A percentile compares a stretch with the other conserved stretches of the same genome.
phyloP scores from a whole-genome alignment of 352 stramenopile species.

The Saprolegnia parasitica region DNA sequence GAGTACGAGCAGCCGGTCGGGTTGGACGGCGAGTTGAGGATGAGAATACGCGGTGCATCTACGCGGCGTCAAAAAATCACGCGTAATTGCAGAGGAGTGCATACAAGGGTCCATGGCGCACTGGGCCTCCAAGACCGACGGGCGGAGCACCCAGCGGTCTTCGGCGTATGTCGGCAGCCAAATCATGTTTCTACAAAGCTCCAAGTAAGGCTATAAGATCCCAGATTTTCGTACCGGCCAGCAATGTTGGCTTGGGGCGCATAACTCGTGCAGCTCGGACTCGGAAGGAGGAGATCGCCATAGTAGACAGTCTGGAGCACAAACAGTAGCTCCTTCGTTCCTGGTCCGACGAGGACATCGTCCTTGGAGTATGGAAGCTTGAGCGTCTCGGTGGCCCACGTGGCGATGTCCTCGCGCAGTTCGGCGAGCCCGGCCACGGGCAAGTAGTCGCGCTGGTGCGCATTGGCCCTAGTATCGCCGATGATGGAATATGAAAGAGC shows the following conservation, averaged over 20 bases:
- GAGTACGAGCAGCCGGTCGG: slow-evolving; percentile 79
- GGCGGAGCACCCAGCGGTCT: slow-evolving; percentile 73
- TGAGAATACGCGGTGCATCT: slow-evolving; percentile 81
- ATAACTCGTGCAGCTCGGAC: slow-evolving; percentile 83
- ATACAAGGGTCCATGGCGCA: slow-evolving; percentile 75
- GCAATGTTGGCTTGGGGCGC: slow-evolving; percentile 80
- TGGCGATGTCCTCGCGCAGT: slow-evolving; percentile 72
- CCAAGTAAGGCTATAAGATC: neutral
- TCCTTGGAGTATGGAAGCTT: slow-evolving; percentile 62
- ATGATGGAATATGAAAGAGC: neutral
- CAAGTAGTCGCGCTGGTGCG: slow-evolving; percentile 78
- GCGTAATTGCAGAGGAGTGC: neutral
- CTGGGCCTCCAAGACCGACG: slow-evolving; percentile 74
- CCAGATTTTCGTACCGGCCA: slow-evolving; percentile 42
- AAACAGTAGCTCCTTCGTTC: slow-evolving; percentile 85
- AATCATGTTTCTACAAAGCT: slow-evolving; percentile 71
- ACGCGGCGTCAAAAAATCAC: neutral
- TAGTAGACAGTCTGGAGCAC: slow-evolving; percentile 88
- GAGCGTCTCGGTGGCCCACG: slow-evolving; percentile 53
- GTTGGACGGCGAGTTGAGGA: slow-evolving; percentile 84
- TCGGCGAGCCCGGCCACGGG: slow-evolving; percentile 68
- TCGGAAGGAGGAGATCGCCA: slow-evolving; percentile 75
- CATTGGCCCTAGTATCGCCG: slow-evolving; percentile 46
- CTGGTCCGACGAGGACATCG: slow-evolving; percentile 79
- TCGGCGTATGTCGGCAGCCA: slow-evolving; percentile 76